A percentile compares a stretch with the other conserved stretches of the same genome.
These are phyloP conservation scores for Schrenkiella parvula DNA, from an alignment of 345 rosid species.

Conservation along the genomic window DNA sequence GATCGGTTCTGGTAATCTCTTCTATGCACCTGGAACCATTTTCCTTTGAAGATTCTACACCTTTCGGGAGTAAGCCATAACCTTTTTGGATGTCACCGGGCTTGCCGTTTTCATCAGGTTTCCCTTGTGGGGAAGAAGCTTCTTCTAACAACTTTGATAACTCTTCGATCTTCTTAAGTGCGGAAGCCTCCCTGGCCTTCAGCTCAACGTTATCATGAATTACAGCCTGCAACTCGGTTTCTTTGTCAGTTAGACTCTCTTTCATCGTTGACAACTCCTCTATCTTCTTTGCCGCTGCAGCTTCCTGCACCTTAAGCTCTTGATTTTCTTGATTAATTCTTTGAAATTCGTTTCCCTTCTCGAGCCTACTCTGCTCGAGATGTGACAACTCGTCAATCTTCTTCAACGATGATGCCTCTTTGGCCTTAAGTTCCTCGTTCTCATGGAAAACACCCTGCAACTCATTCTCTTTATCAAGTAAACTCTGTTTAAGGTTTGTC, in stretches of 20 bases:
- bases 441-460: conserved; percentile 38
- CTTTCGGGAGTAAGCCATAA: conserved; percentile 69
- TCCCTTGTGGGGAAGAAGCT: conserved; percentile 14
- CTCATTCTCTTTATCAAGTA: conserved; percentile 25
- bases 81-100: conserved; percentile 48
- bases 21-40: conserved; percentile 63
- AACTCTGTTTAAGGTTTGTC: conserved; percentile 36
- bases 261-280: conserved; percentile 41
- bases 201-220: conserved; percentile 15
- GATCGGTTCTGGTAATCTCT: conserved; percentile 48
- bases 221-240: conserved; percentile 50
- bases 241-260: conserved; percentile 68
- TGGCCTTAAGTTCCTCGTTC: conserved; percentile 59
- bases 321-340: conserved; percentile 17
- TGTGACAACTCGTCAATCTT: conserved; percentile 28
- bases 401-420: conserved; percentile 20
- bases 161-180: conserved; percentile 33
- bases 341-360: conserved; percentile 1
- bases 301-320: conserved; percentile 21
- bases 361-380: conserved; percentile 28
- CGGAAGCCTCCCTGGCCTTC: conserved; percentile 56
- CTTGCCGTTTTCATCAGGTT: conserved; percentile 41
- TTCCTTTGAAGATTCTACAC: conserved; percentile 67
- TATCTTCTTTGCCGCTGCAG: conserved; percentile 21
- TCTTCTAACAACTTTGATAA: conserved; percentile 16